Evolutionary conservation across 1,139 yeast genomes (phyloP), one percentile per base, ranked within the genome.

Genomic region (Yarrowia galli): DNA sequence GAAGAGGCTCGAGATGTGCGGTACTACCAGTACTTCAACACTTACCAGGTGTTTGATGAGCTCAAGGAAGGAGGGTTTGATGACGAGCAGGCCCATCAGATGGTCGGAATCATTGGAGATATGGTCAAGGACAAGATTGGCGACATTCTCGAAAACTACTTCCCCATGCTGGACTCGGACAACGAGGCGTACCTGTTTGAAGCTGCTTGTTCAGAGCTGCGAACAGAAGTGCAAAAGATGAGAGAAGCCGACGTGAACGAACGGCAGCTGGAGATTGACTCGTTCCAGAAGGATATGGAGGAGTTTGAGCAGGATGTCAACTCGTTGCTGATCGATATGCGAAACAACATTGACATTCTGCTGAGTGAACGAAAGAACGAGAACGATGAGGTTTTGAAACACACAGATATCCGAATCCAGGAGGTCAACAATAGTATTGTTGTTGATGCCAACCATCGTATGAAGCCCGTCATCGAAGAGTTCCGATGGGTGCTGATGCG

Each of bases 401-500:
- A 83, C 65, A 83, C 91, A 49, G 88, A 89, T 73, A 80, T 91
- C 71, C 83, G 85, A 72, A 87, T 92, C 68, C 97, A 92, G 75
- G 97, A 91, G 74, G 84, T 96, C 63, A 89, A 91, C 72, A 93
- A 92, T 78, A 88, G 91, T 73, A 93, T 95, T 69, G 86, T 92
- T 25, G 91, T 96, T 8, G 92, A 90, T 72, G 84, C 95, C 72
- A 87, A 88, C 69, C 88, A 96, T 48, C 95, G 91, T 22, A 85
- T 92, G 78, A 87, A 92, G 75, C 88, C 95, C 0, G 96, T 92
- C 70, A 90, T 92, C 70, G 99, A 95, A 77, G 87, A 89, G 70
- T 82, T 93, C 71, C 82, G 98, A 74, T 95, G 99, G 99, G 93
- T 92, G 76, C 87, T 95, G 58, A 92, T 98, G 6, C 83, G 98